phyloP scores from a whole-genome alignment of 306 rosid species.

The Malus sylvestris region DNA sequence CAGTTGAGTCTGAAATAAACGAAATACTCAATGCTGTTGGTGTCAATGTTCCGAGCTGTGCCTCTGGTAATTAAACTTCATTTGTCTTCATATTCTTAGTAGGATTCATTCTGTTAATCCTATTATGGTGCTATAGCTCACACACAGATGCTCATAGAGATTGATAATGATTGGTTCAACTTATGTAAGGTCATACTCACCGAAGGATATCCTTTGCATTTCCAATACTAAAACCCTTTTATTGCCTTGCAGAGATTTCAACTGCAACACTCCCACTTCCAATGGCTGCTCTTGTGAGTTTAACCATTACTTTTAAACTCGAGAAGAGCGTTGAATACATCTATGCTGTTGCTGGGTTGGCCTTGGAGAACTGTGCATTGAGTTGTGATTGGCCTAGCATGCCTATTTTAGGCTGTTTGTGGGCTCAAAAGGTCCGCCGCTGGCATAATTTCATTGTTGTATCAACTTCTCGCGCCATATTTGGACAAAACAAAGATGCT shows the following conservation, averaged over 20 bases:
- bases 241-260: conserved; percentile 33
- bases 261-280: conserved; percentile 66
- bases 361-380: conserved; percentile 64
- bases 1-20: conserved; percentile 57
- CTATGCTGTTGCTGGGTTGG: conserved; percentile 65
- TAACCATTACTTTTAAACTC: conserved; percentile 77
- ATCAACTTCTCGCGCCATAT: conserved; percentile 59
- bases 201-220: background rate
- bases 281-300: conserved; percentile 77
- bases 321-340: conserved; percentile 56
- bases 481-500: conserved; percentile 50
- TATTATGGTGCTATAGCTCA: background rate
- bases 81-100: background rate
- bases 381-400: conserved; percentile 76
- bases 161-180: background rate
- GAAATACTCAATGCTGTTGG: conserved; percentile 57
- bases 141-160: background rate
- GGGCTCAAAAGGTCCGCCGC: conserved; percentile 83
- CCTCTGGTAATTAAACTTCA: conserved; percentile 32
- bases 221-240: background rate
- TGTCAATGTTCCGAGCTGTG: conserved; percentile 49
- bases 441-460: conserved; percentile 78
- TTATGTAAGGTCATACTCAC: background rate
- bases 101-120: background rate
- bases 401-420: conserved; percentile 58